A percentile compares a stretch with the other conserved stretches of the same genome.
phyloP scores from a whole-genome alignment of 352 stramenopile species.

The Globisporangium sylvaticum region DNA sequence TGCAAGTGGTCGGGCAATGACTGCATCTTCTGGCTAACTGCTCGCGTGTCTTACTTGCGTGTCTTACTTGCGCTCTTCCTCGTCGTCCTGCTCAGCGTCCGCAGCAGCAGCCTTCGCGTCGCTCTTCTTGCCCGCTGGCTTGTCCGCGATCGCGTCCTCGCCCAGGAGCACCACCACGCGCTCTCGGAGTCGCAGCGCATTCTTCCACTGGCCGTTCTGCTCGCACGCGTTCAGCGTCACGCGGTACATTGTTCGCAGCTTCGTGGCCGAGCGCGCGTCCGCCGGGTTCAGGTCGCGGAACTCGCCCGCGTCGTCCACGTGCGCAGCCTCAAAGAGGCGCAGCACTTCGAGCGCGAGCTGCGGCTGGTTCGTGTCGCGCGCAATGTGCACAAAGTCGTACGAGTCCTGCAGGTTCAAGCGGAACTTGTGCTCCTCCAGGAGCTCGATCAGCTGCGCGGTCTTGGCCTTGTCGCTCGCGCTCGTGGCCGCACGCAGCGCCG shows the following conservation, averaged over 20 bases:
- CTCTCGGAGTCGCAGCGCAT: constrained; percentile 46
- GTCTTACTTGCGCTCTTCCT: background rate
- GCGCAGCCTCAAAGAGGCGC: constrained; percentile 42
- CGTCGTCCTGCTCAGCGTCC: background rate
- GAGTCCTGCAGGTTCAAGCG: constrained; percentile 32
- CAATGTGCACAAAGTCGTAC: constrained; percentile 55
- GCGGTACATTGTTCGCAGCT: constrained; percentile 56
- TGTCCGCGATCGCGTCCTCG: constrained; percentile 20
- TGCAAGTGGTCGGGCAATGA: background rate
- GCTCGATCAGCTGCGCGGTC: constrained; percentile 27
- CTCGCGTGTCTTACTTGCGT: background rate
- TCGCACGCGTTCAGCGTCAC: constrained; percentile 47
- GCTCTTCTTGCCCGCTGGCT: background rate
- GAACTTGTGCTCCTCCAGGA: constrained; percentile 45
- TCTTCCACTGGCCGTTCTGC: constrained; percentile 54
- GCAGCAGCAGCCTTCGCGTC: background rate
- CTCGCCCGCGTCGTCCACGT: constrained; percentile 24
- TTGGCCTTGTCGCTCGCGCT: constrained; percentile 20
- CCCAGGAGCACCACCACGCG: constrained; percentile 40
- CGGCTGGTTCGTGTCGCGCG: constrained; percentile 33
- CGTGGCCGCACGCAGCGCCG: constrained; percentile 37
- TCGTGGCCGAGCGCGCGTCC: constrained; percentile 26
- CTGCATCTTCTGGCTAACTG: background rate
- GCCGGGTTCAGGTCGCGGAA: constrained; percentile 3
- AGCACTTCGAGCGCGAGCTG: constrained; percentile 41